Evolutionary conservation across 495 filamentous ascomycete genomes (phyloP), one percentile per base, ranked within the genome.

Genomic region (Aspergillus leporis): DNA sequence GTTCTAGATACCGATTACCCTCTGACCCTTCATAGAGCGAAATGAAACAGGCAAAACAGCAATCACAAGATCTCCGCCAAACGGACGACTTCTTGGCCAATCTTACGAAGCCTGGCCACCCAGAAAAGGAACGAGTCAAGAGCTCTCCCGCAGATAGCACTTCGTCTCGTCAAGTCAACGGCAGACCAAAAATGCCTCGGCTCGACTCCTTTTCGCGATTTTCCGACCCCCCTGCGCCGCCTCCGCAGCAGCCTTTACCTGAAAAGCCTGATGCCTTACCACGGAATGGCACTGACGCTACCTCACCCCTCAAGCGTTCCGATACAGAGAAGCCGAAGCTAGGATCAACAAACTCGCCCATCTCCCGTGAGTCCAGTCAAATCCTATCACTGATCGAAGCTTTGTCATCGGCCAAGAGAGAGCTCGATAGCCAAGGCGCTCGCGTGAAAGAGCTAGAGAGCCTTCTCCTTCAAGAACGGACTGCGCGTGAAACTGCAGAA

Each of bases 201-300:
- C 84, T 71, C 71, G 78, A 80, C 63, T 74, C 74, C 10, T 73
- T 81, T 47, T 81, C 80, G 0, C 68, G 90, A 46, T 97, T 96
- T 60, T 93, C 90, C 3, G 91, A 96, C 56, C 93, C 92, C 19
- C 92, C 91, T 9, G 90, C 91, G 18, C 94, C 93, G 28, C 92
- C 94, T 16, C 93, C 93, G 13, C 89, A 93, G 65, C 92, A 96
- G 65, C 91, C 93, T 16, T 76, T 97, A 0, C 92, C 92, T 6
- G 91, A 95, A 64, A 96, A 96, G 67, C 92, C 92, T 1, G 90
- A 94, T 73, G 82, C 83, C 41, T 77, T 81, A 50, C 74, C 81
- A 46, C 69, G 79, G 32, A 76, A 65, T 56, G 68, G 60, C 7
- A 58, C 64, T 6, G 85, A 80, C 31, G 70, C 74, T 12, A 70